Conservation (phyloP, 1,284 basidiomycete genomes). For the Leccinum laetum region DNA sequence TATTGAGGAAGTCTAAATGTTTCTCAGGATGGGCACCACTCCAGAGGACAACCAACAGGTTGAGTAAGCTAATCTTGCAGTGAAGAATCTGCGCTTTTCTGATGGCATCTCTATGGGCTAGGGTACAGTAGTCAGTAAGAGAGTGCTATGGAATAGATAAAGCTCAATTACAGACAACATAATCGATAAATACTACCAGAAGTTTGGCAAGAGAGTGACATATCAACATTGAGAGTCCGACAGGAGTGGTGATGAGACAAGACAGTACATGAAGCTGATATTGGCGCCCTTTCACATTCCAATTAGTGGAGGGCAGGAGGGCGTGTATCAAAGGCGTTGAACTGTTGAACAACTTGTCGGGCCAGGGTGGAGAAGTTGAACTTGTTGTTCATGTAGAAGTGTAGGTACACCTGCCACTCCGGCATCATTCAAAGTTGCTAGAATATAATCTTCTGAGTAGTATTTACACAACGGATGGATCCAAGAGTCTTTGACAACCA, state of each 20-base stretch:
- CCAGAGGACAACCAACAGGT: neutral
- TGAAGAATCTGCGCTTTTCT: neutral
- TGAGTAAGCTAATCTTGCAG: neutral
- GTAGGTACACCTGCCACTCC: neutral
- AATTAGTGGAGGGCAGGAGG: too few species aligned
- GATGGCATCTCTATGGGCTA: neutral
- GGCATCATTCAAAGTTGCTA: neutral
- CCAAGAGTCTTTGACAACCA: neutral
- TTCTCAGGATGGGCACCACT: neutral
- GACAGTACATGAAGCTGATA: too few species aligned
- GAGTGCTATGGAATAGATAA: too few species aligned
- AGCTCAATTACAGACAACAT: too few species aligned
- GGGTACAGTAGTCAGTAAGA: neutral
- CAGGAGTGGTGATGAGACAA: too few species aligned
- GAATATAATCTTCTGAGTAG: neutral
- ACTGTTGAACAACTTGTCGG: neutral
- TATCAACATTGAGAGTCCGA: too few species aligned
- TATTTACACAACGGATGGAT: neutral
- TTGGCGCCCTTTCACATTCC: too few species aligned
- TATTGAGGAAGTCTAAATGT: neutral
- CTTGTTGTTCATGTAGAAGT: neutral
- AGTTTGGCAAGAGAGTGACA: too few species aligned
- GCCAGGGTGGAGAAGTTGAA: neutral
- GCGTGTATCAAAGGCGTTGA: neutral
- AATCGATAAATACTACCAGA: too few species aligned